A percentile compares a stretch with the other conserved stretches of the same genome.
These are phyloP conservation scores for Oryza glaberrima DNA, from an alignment of 176 grass and related monocot species.

Conservation along the genomic window DNA sequence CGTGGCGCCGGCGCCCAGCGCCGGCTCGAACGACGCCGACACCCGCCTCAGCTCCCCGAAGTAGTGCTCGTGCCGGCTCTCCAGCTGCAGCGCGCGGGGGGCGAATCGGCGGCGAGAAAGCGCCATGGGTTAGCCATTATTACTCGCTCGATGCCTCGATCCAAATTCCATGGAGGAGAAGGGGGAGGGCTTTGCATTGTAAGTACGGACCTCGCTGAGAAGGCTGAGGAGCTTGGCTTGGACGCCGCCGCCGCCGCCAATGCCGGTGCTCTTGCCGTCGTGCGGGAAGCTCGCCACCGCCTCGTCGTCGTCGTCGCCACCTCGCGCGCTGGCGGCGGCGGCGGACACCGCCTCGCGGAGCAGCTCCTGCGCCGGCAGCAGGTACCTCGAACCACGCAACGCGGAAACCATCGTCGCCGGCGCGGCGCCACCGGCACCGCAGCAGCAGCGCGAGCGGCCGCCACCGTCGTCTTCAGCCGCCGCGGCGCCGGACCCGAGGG, in stretches of 20 bases:
- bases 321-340: constrained; percentile 10
- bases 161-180: neutral
- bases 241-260: constrained; percentile 29
- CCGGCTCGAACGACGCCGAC: constrained; percentile 69
- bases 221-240: constrained; percentile 76
- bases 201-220: constrained; percentile 68
- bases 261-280: constrained; percentile 25
- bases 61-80: constrained; percentile 76
- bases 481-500: constrained; percentile 49
- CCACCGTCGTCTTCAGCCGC: neutral
- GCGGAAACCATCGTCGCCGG: constrained; percentile 31
- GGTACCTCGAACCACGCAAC: constrained; percentile 60
- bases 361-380: constrained; percentile 78
- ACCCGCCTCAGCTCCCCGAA: constrained; percentile 70
- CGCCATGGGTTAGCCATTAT: neutral
- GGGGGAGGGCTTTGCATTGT: neutral
- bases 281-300: constrained; percentile 29
- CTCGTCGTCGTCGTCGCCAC: constrained; percentile 6
- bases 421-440: neutral
- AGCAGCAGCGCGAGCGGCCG: neutral
- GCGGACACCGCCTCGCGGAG: constrained; percentile 64
- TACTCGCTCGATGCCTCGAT: neutral
- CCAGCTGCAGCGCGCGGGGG: constrained; percentile 54
- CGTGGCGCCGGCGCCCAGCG: constrained; percentile 59
- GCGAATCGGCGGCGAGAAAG: constrained; percentile 44